These are phyloP conservation scores for Podochytrium sp. DNA, from an alignment of 192 early-diverging fungal species.

Conservation along the genomic window DNA sequence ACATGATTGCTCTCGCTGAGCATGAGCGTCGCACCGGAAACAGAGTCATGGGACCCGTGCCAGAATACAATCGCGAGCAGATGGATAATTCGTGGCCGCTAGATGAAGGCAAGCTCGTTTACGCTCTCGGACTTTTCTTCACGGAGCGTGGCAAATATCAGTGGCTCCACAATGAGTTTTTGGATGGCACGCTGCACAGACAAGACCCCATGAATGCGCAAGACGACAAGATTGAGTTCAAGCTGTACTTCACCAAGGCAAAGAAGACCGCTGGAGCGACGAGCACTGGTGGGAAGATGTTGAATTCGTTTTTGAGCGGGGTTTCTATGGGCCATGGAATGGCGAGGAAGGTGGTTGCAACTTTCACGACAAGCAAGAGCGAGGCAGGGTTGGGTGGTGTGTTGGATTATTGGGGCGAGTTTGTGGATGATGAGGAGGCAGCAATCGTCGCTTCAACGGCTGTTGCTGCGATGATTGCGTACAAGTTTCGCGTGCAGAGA, in stretches of 20 bases:
- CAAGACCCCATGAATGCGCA: neutral
- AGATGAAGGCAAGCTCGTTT: neutral
- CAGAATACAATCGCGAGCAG: too few relatives aligned
- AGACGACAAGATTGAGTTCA: neutral
- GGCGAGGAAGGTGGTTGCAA: slow-evolving; percentile 1
- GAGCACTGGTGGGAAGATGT: neutral
- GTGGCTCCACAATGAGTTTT: neutral
- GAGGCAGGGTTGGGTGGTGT: neutral
- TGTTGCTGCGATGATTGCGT: neutral
- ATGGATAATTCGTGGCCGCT: neutral
- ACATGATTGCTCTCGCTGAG: too few relatives aligned
- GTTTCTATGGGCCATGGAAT: neutral
- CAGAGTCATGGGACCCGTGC: too few relatives aligned
- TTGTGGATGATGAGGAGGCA: neutral
- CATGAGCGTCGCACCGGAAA: too few relatives aligned
- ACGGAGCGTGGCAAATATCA: neutral
- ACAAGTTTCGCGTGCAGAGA: neutral
- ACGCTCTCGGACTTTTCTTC: neutral
- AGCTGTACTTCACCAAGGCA: neutral
- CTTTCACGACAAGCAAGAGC: neutral
- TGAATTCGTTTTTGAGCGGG: neutral
- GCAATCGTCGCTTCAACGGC: neutral
- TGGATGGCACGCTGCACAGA: neutral
- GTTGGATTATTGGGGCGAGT: neutral
- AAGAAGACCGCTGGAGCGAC: neutral